A percentile compares a stretch with the other conserved stretches of the same genome.
Conservation (phyloP, 179 eudicot genomes). For the Pouteria campechiana region DNA sequence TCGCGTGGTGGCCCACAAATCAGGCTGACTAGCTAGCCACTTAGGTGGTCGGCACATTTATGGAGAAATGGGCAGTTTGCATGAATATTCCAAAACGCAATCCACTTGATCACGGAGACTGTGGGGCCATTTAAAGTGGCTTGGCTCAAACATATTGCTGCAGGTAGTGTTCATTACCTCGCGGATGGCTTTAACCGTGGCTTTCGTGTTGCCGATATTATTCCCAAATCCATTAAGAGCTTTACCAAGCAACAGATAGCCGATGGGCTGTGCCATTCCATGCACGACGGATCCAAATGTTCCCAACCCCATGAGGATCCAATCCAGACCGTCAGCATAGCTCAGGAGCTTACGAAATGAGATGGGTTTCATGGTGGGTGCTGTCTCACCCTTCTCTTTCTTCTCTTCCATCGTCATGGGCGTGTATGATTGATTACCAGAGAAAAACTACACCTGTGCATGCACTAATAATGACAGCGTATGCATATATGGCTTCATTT, state of each 20-base stretch:
- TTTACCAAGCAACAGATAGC: conserved; percentile 37
- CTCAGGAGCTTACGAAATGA: conserved; percentile 32
- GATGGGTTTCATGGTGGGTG: background rate
- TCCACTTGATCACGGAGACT: too few species aligned
- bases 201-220: conserved; percentile 14
- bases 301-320: conserved; percentile 31
- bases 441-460: too few species aligned
- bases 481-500: too few species aligned
- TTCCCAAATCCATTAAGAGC: conserved; percentile 38
- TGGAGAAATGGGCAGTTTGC: too few species aligned
- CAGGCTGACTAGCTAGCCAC: too few species aligned
- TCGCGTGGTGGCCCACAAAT: too few species aligned
- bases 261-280: conserved; percentile 42
- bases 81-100: too few species aligned
- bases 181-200: conserved; percentile 31
- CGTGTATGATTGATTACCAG: too few species aligned
- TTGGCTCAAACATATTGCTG: background rate
- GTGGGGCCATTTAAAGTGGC: background rate
- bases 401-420: background rate
- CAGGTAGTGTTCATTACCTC: conserved; percentile 23
- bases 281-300: conserved; percentile 33
- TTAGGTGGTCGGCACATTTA: too few species aligned
- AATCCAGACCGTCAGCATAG: conserved; percentile 34
- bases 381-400: conserved; percentile 5
- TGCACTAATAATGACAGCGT: too few species aligned